Evolutionary conservation across 805 yeast species (phyloP), one percentile per base, ranked within the genome.

Genomic region (Monosporozyma aerobia): DNA sequence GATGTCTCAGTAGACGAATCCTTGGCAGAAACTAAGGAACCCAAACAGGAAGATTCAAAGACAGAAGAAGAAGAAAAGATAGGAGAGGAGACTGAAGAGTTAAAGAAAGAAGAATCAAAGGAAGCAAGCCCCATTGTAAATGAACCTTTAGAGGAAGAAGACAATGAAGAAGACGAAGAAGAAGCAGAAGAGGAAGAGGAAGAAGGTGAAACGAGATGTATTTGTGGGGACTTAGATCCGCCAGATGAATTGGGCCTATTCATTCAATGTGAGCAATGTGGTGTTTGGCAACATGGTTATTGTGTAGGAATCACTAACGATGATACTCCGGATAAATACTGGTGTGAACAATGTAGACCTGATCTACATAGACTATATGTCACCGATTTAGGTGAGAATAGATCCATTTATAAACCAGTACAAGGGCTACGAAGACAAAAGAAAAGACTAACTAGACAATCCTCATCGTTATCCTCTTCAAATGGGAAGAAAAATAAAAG

Each of bases 211-310:
- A 75, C 79, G 0, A 61, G 78, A 30, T 75, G 79, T 61, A 62
- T 75, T 2, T 75, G 79, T 60, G 75, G 73, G 1, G 69, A 73
- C 49, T 40, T 62, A 11, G 77, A 75, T 39, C 77, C 77, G 1
- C 74, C 76, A 4, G 77, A 74, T 53, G 74, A 66, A 29, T 69
- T 70, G 69, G 94, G 92, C 2, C 74, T 85, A 49, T 86, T 79
- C 63, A 86, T 86, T 58, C 94, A 86, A 63, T 86, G 95, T 75
- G 99, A 94, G 63, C 77, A 78, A 56, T 92, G 99, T 71, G 82
- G 87, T 19, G 96, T 85, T 7, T 92, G 99, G 99, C 99, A 92
- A 69, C 99, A 92, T 67, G 98, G 97, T 1, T 88, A 76, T 70
- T 92, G 99, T 73, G 97, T 92, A 39, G 95, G 97, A 0, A 81